A percentile compares a stretch with the other conserved stretches of the same genome.
These are phyloP conservation scores for Lipomyces spencermartinsiae DNA, from an alignment of 805 yeast genomes.

Conservation along the genomic window DNA sequence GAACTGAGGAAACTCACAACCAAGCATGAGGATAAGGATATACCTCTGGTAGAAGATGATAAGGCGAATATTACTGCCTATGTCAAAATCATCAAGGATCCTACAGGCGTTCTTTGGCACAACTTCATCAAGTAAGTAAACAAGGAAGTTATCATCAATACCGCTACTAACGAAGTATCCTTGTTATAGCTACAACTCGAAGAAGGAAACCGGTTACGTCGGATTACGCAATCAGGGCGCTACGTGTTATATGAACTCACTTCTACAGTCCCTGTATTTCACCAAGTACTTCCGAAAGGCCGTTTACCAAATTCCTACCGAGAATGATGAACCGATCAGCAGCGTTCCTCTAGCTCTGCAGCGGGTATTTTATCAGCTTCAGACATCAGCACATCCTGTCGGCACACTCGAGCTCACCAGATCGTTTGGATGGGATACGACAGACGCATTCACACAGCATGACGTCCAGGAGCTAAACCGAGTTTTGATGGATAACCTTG, in stretches of 20 bases:
- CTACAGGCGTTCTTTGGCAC: conserved; percentile 95
- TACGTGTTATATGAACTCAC: conserved; percentile 92
- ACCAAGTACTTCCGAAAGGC: conserved; percentile 81
- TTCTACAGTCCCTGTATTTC: conserved; percentile 87
- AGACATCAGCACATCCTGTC: conserved; percentile 74
- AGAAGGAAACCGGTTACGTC: conserved; percentile 84
- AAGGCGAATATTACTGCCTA: conserved; percentile 74
- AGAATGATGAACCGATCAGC: conserved; percentile 56
- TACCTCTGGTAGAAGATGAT: conserved; percentile 58
- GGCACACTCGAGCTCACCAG: conserved; percentile 86
- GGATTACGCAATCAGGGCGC: conserved; percentile 98
- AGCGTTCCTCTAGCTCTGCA: conserved; percentile 86
- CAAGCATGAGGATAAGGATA: conserved; percentile 48
- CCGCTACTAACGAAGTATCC: neutral
- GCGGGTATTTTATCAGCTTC: conserved; percentile 80
- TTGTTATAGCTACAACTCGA: conserved; percentile 67
- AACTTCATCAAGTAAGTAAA: conserved; percentile 63
- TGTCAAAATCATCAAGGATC: conserved; percentile 79
- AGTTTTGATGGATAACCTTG: conserved; percentile 92
- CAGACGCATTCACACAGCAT: conserved; percentile 96
- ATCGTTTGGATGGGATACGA: conserved; percentile 96
- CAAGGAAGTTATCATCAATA: neutral
- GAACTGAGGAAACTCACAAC: conserved; percentile 55
- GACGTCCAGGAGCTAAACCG: conserved; percentile 97
- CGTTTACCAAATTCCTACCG: conserved; percentile 89